phyloP scores from a whole-genome alignment of 805 yeast species.

The Lachancea kluyveri region DNA sequence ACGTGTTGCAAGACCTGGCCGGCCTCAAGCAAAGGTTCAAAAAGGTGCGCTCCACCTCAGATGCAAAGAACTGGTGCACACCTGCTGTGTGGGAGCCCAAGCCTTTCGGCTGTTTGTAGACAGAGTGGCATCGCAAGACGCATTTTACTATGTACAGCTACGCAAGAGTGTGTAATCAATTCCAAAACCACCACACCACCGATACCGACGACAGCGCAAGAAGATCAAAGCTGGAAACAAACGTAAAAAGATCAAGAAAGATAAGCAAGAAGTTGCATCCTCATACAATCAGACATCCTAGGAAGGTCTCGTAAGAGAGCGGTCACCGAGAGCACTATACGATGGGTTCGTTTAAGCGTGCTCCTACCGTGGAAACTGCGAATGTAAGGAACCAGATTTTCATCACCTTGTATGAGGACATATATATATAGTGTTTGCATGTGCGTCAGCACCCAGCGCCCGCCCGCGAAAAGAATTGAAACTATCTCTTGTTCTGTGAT shows the following conservation, averaged over 20 bases:
- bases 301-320: conserved; percentile 69
- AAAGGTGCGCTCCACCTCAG: conserved; percentile 11
- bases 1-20: conserved; percentile 12
- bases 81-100: conserved; percentile 42
- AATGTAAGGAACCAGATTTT: conserved; percentile 67
- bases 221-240: no score
- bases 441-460: background rate
- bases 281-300: conserved; percentile 75
- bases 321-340: conserved; percentile 72
- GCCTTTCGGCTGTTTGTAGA: conserved; percentile 45
- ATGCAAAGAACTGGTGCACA: conserved; percentile 25
- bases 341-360: conserved; percentile 79
- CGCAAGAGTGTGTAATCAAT: no score
- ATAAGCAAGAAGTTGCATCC: no score
- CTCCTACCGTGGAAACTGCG: conserved; percentile 96
- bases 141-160: background rate
- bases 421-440: background rate
- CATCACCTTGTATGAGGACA: conserved; percentile 50
- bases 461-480: background rate
- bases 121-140: background rate
- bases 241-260: no score
- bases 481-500: background rate
- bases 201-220: no score
- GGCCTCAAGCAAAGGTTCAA: conserved; percentile 18
- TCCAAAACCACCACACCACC: no score